Conservation (phyloP, 495 filamentous ascomycete species). For the Chaetomium fimeti region DNA sequence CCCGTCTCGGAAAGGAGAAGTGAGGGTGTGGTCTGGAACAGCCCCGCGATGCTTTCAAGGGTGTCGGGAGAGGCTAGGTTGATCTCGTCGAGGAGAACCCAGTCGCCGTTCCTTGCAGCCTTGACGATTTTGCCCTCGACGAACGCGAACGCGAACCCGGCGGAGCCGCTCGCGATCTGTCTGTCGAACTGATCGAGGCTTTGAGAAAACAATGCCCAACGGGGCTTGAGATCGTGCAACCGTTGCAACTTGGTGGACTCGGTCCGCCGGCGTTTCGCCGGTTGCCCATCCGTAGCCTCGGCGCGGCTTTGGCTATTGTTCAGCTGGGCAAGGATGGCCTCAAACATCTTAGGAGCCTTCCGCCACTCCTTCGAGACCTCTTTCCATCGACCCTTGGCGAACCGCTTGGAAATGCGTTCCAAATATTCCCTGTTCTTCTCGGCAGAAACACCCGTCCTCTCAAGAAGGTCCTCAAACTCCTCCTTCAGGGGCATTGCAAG, state of each 20-base stretch:
- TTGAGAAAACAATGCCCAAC: slow-evolving; percentile 77
- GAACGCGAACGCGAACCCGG: slow-evolving; percentile 90
- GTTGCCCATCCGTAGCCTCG: slow-evolving; percentile 56
- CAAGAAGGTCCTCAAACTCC: slow-evolving; percentile 86
- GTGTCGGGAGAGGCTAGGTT: slow-evolving; percentile 95
- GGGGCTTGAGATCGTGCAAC: slow-evolving; percentile 57
- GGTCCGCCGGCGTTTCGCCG: slow-evolving; percentile 77
- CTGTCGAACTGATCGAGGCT: slow-evolving; percentile 78
- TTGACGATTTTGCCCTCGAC: slow-evolving; percentile 92
- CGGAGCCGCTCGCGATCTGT: slow-evolving; percentile 72
- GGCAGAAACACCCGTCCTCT: slow-evolving; percentile 72
- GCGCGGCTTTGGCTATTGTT: slow-evolving; percentile 33
- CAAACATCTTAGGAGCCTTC: slow-evolving; percentile 81
- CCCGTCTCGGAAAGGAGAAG: slow-evolving; percentile 90
- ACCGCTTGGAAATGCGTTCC: slow-evolving; percentile 70
- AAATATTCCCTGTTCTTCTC: slow-evolving; percentile 86
- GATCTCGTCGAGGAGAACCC: slow-evolving; percentile 92
- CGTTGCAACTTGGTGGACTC: slow-evolving; percentile 62
- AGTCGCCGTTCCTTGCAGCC: slow-evolving; percentile 89
- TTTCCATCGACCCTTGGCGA: slow-evolving; percentile 79
- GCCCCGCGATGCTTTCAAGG: slow-evolving; percentile 84
- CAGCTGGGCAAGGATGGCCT: slow-evolving; percentile 61
- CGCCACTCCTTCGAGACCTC: slow-evolving; percentile 81
- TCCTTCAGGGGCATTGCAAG: slow-evolving; percentile 88
- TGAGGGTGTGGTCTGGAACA: slow-evolving; percentile 74